These are phyloP conservation scores for Puya raimondii DNA, from an alignment of 176 grass and related monocot genomes.

Conservation along the genomic window DNA sequence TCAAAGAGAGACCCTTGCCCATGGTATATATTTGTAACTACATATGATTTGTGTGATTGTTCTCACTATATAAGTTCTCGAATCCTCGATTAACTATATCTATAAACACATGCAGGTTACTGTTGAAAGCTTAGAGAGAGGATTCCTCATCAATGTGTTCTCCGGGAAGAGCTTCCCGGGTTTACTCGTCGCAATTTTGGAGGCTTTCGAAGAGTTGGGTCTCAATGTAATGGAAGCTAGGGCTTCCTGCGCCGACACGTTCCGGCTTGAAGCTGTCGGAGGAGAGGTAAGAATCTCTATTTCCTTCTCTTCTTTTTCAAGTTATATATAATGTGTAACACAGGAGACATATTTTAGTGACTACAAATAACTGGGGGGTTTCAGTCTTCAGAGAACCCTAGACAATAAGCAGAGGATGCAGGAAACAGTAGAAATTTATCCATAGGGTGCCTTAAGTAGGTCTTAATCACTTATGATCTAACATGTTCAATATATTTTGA, in stretches of 20 bases:
- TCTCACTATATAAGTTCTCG: background rate
- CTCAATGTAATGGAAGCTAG: slow-evolving; percentile 72
- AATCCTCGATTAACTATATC: slow-evolving; percentile 10
- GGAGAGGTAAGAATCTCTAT: slow-evolving; percentile 38
- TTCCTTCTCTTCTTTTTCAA: background rate
- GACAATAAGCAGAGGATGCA: background rate
- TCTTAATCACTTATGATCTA: background rate
- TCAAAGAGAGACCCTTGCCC: slow-evolving; percentile 22
- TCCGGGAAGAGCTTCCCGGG: slow-evolving; percentile 61
- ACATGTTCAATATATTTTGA: too few relatives aligned
- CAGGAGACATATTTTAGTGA: background rate
- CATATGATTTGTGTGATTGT: background rate
- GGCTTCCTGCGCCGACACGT: slow-evolving; percentile 62
- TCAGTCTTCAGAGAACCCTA: too few relatives aligned
- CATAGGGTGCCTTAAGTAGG: background rate
- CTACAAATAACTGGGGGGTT: background rate
- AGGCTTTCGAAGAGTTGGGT: slow-evolving; percentile 76
- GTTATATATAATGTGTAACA: background rate
- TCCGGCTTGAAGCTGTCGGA: slow-evolving; percentile 64
- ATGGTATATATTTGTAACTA: slow-evolving; percentile 14
- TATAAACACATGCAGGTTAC: slow-evolving; percentile 43
- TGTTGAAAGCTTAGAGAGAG: slow-evolving; percentile 74
- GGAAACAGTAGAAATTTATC: background rate
- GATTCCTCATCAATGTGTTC: slow-evolving; percentile 81
- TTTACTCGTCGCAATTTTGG: slow-evolving; percentile 63